Evolutionary conservation across 1,139 yeast species (phyloP), one percentile per base, ranked within the genome.

Genomic region (Scheffersomyces illinoinensis): DNA sequence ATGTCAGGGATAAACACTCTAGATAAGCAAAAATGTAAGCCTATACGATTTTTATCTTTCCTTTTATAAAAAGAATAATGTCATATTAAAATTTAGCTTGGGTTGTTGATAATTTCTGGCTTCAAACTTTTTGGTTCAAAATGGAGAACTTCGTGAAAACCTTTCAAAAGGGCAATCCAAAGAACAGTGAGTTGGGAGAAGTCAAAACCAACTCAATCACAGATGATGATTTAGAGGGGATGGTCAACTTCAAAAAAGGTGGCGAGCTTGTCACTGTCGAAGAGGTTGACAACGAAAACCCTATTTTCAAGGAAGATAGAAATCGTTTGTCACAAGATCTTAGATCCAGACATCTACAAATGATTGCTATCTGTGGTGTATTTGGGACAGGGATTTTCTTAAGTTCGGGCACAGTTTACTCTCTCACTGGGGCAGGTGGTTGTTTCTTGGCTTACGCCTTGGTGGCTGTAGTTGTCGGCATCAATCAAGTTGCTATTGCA

Each of bases 291-390:
- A 17, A 39, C n/a, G 19, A 12, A 7, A 21, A 47, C 21, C 20
- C 23, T 12, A 21, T 19, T 8, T 53, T 53, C 50, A 43, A 43
- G 47, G 50, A 53, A 19, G 33, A 46, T 6, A 47, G 33, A 18
- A 49, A 14, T 3, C 43, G 43, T 12, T 54, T 54, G 39, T 43
- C 50, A 8, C 33, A 47, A 21, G 56, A 53, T 4, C 60, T 74
- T 53, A 67, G 71, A 53, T 71, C 71, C 57, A 69, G 79, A 59
- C 77, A 74, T 54, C 65, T 76, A 51, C 71, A 70, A 51, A 75
- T 76, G 74, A 62, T 76, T 23, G 67, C 79, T 3, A 67, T 76
- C 54, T 78, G 70, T 17, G 73, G 73, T 19, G 70, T 69, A 6
- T 65, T 72, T 56, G 76, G 76, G 49, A 72, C 76, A 4, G 74